These are phyloP conservation scores for Trametes gibbosa DNA, from an alignment of 768 basidiomycete species.

Conservation along the genomic window DNA sequence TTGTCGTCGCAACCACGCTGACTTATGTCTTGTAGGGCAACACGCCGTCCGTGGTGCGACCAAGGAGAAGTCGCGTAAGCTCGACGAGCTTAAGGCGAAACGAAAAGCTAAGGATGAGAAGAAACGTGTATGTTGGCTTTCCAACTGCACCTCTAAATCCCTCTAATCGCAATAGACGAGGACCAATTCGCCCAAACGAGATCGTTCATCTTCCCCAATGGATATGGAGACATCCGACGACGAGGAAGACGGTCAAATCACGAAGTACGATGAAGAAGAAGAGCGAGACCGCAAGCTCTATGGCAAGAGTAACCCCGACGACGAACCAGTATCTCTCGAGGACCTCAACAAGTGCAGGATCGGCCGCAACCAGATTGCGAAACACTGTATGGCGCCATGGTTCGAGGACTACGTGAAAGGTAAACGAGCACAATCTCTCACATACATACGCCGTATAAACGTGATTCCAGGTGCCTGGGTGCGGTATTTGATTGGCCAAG, in stretches of 20 bases:
- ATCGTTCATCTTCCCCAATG: constrained; percentile 77
- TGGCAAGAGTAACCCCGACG: constrained; percentile 40
- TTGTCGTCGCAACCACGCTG: neutral
- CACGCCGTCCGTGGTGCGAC: constrained; percentile 71
- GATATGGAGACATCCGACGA: constrained; percentile 86
- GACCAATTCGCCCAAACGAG: constrained; percentile 58
- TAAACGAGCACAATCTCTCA: constrained; percentile 27
- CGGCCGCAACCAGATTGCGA: constrained; percentile 68
- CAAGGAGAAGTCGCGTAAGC: constrained; percentile 74
- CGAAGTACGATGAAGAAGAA: constrained; percentile 70
- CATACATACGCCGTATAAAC: neutral
- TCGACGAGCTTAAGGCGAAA: constrained; percentile 83
- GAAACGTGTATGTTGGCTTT: constrained; percentile 61
- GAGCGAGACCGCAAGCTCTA: constrained; percentile 55
- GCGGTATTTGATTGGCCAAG: constrained; percentile 70
- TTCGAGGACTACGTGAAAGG: constrained; percentile 85
- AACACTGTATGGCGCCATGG: constrained; percentile 72
- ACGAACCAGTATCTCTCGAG: constrained; percentile 48
- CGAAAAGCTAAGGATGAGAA: constrained; percentile 89
- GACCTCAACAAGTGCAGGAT: constrained; percentile 65
- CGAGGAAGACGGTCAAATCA: constrained; percentile 76
- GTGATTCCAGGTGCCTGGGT: constrained; percentile 72
- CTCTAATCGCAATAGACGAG: constrained; percentile 38
- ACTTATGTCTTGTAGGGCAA: constrained; percentile 50
- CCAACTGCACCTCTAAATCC: neutral